Evolutionary conservation across 2,329 filamentous ascomycete genomes (phyloP), one percentile per base, ranked within the genome.

Genomic region (Neoascochyta sp.): DNA sequence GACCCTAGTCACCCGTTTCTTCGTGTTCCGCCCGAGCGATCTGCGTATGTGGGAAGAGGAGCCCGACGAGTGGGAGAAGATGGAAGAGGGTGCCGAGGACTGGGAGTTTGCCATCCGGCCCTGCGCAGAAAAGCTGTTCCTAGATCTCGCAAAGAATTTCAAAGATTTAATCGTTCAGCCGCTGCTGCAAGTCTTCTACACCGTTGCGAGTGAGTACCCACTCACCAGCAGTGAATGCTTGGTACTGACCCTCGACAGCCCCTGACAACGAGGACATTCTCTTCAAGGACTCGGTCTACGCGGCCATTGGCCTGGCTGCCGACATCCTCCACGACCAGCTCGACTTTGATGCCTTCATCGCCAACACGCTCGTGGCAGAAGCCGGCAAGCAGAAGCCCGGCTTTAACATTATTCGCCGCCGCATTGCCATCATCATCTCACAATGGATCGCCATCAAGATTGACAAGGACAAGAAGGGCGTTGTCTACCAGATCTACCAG

Each of bases 31-130:
- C 18, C 77, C 83, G 36, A 79, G 80, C 29, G 92, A 98, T 61
- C 75, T 96, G 1, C 80, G 87, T 40, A 83, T 87, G 35, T 98
- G 92, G 92, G 83, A 93, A 56, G 83, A 93, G 54, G 88, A 95
- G 35, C 87, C 90, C 0, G 87, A 98, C 60, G 88, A 93, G 31
- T 98, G 92, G 89, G 90, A 95, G 61, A 81, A 85, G 43, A 80
- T 83, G 50, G 88, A 95, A 67, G 87, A 93, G 52, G 84, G 82
- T 38, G 81, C 84, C 19, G 85, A 87, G 47, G 61, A 62, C 37
- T 96, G 85, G 75, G 88, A 96, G 53, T 95, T 89, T 68, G 86
- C 90, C 36, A 82, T 96, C 30, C 80, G 90, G 17, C 86, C 89
- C 3, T 96, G 90, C 57, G 83, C 92, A 0, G 92, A 98, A 63